These are phyloP conservation scores for Paramecium bursaria DNA, from an alignment of 73 alveolate genomes.

Conservation along the genomic window DNA sequence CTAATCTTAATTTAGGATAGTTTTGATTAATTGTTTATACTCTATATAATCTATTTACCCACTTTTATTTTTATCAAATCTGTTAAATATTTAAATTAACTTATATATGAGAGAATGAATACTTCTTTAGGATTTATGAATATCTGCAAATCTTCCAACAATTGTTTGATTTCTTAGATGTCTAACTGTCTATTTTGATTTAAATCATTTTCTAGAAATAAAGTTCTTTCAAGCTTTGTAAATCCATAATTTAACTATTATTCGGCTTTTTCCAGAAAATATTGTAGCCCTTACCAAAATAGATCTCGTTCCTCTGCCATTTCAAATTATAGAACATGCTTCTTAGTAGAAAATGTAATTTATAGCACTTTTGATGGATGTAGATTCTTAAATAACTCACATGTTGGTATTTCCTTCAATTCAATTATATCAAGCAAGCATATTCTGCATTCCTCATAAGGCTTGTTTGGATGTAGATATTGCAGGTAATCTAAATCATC, in stretches of 20 bases:
- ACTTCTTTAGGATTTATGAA: not conserved
- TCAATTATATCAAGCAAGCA: conserved; percentile 40
- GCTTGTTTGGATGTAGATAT: conserved; percentile 24
- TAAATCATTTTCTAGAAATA: not conserved
- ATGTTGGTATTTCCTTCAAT: conserved; percentile 53
- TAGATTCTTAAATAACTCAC: conserved; percentile 21
- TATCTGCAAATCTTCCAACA: not conserved
- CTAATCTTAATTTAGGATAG: too few species aligned
- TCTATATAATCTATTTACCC: too few species aligned
- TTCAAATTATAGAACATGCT: conserved; percentile 34
- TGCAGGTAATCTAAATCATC: conserved; percentile 46
- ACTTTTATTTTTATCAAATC: too few species aligned
- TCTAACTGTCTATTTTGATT: not conserved
- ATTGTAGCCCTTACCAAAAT: conserved; percentile 59
- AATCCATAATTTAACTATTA: not conserved
- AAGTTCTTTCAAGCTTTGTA: not conserved
- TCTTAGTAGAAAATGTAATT: conserved; percentile 44
- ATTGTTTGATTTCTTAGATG: too few species aligned
- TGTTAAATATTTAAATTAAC: too few species aligned
- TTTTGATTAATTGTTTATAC: too few species aligned
- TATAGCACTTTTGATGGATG: conserved; percentile 22
- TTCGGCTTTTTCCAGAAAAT: conserved; percentile 61
- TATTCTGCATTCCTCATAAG: conserved; percentile 31
- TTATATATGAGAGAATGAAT: too few species aligned
- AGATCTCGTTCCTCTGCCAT: conserved; percentile 58